Base-by-base conservation (phyloP, 768 basidiomycete genomes). In the Daedaleopsis nitida region DNA sequence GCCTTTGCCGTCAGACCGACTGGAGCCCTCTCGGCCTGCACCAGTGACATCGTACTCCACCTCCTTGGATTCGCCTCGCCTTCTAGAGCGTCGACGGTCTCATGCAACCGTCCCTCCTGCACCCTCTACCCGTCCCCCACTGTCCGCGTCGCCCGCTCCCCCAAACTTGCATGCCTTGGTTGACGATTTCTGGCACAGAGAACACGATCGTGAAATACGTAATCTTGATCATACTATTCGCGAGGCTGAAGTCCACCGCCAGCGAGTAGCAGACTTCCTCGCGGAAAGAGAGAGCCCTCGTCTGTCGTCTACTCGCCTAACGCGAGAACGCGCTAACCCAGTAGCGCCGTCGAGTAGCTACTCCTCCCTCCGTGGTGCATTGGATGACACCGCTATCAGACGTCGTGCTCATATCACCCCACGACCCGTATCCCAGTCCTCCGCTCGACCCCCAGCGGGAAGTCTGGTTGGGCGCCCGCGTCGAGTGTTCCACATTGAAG, bases 301-400 rank as follows among this genome's bases (percentile, higher is more conserved):
- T 23, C 47, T 13, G 21, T 49, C 47, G 19, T 23, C 47, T 24
- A 14, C 9, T 24, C 43, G n/a, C 0, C n/a, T 9, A 8, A 34
- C 39, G 7, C 42, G 32, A 0, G 58, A 45, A 0, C 21, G 34
- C 5, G 10, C 19, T 17, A 13, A 37, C 1, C 37, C 51, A 11
- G 47, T 49, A 37, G 21, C 19, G n/a, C 19, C 47, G 11, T 52
- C 51, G 13, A 57, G 56, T 11, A 59, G 58, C 21, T 64, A 56
- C n/a, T 64, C 62, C 7, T 56, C 58, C 21, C 62, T 64, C 4
- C 53, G 62, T 13, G 58, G 59, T 16, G 62, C 62, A 9, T 42
- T 64, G 54, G 62, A 53, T 35, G 62, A 64, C 12, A 49, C 24
- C 8, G 39, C 52, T 34, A 21, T 34, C 37, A 38, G 32, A 10